A percentile compares a stretch with the other conserved stretches of the same genome.
Conservation (phyloP, 768 basidiomycete genomes). For the Termitomyces sp. region DNA sequence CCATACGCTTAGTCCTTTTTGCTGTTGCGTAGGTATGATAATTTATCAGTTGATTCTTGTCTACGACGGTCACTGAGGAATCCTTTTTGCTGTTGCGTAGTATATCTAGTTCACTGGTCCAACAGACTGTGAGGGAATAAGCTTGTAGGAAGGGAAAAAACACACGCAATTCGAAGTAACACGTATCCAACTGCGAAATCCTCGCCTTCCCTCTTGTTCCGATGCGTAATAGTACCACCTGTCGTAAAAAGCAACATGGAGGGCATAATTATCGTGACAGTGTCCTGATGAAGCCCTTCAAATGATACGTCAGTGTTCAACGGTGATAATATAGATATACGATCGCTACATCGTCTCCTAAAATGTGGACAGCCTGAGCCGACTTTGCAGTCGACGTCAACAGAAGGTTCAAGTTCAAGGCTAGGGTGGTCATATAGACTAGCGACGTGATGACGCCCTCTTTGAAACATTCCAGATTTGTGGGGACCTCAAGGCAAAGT, state of each 20-base stretch:
- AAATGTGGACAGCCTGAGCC: conserved; percentile 16
- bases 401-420: conserved; percentile 16
- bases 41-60: no score
- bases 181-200: conserved; percentile 68
- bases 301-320: not conserved
- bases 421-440: conserved; percentile 21
- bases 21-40: no score
- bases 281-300: conserved; percentile 31
- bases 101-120: no score
- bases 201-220: conserved; percentile 79
- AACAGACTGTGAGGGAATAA: no score
- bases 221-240: conserved; percentile 72
- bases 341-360: conserved; percentile 21
- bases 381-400: conserved; percentile 20
- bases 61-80: no score
- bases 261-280: conserved; percentile 56
- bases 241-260: conserved; percentile 91
- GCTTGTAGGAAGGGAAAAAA: no score
- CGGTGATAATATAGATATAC: not conserved
- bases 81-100: no score
- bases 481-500: not conserved
- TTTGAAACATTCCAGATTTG: not conserved
- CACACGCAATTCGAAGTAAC: conserved; percentile 66
- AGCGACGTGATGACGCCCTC: conserved; percentile 18
- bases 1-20: no score